Percentiles rank a stretch among this genome's conserved stretches.
Evolutionary conservation across 139 green algal species (phyloP).

Genomic region (Penium margaritaceum): DNA sequence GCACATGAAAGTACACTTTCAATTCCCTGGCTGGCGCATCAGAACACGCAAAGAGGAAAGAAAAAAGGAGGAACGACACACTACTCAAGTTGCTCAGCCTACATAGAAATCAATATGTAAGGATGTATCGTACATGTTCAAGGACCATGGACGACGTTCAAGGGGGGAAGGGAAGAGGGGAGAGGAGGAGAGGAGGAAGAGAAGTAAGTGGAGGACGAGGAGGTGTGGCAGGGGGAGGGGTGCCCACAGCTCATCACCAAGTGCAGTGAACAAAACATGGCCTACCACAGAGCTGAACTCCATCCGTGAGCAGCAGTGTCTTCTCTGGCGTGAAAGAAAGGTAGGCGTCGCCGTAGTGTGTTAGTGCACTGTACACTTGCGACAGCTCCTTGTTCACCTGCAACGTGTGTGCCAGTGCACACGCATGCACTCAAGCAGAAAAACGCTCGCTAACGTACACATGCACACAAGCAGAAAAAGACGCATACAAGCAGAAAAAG

Average conservation of each 20-base stretch:
- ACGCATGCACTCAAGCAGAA: slow-evolving; percentile 8
- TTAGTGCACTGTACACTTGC: slow-evolving; percentile 30
- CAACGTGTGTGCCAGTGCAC: neutral
- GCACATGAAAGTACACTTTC: no score
- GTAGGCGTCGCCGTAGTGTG: slow-evolving; percentile 36
- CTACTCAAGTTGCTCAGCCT: no score
- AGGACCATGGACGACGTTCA: neutral
- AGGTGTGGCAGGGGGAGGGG: no score
- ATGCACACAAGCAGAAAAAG: slow-evolving; percentile 9
- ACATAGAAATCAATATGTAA: no score
- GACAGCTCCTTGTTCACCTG: slow-evolving; percentile 34
- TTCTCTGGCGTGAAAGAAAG: slow-evolving; percentile 37
- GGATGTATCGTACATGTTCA: no score
- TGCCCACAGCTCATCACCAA: no score
- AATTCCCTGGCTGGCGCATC: no score
- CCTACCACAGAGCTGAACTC: slow-evolving; percentile 32
- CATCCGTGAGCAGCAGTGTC: slow-evolving; percentile 34
- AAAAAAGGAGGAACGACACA: neutral
- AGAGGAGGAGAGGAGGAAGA: neutral
- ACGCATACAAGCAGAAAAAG: slow-evolving; percentile 11
- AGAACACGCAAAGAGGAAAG: neutral
- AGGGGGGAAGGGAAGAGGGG: neutral
- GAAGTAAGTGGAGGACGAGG: neutral
- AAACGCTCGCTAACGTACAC: neutral
- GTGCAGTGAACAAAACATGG: neutral